These are phyloP conservation scores for Yamadazyma conglobata DNA, from an alignment of 1,139 yeast species.

Conservation along the genomic window DNA sequence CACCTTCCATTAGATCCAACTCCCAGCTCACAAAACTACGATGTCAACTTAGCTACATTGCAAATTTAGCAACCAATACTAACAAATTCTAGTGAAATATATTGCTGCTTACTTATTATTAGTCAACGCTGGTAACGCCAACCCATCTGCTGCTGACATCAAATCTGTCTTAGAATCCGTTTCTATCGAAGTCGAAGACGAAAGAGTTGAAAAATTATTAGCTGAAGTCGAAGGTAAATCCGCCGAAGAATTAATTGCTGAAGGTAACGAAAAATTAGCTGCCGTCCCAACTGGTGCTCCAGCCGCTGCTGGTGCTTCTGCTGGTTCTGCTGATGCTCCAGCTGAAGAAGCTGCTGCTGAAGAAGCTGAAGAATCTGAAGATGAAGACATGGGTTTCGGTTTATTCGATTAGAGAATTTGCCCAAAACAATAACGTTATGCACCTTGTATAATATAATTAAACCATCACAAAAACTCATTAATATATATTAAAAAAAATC, in stretches of 20 bases:
- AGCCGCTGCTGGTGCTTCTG: slow-evolving; percentile 70
- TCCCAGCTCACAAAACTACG: too few species aligned
- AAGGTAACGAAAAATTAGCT: slow-evolving; percentile 93
- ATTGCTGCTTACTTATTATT: slow-evolving; percentile 68
- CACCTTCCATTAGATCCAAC: too few species aligned
- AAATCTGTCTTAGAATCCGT: slow-evolving; percentile 86
- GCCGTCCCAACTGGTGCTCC: slow-evolving; percentile 98
- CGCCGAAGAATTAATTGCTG: slow-evolving; percentile 89
- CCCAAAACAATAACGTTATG: slow-evolving; percentile 5
- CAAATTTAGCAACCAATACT: slow-evolving; percentile 10
- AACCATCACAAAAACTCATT: slow-evolving; percentile 6
- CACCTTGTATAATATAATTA: slow-evolving; percentile 12
- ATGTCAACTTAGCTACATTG: too few species aligned
- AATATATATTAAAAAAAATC: slow-evolving; percentile 10
- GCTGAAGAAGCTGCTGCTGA: slow-evolving; percentile 73
- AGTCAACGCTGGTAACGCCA: slow-evolving; percentile 62
- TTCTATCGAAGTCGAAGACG: slow-evolving; percentile 93
- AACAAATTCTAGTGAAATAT: slow-evolving; percentile 45
- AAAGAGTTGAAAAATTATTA: slow-evolving; percentile 79
- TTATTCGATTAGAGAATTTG: slow-evolving; percentile 43
- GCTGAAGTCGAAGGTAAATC: slow-evolving; percentile 93
- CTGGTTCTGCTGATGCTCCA: slow-evolving; percentile 65
- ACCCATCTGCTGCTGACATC: slow-evolving; percentile 94
- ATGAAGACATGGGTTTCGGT: slow-evolving; percentile 52
- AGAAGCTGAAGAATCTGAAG: slow-evolving; percentile 59